These are phyloP conservation scores for Sclerotinia borealis DNA, from an alignment of 2,329 filamentous ascomycete genomes.

Conservation along the genomic window DNA sequence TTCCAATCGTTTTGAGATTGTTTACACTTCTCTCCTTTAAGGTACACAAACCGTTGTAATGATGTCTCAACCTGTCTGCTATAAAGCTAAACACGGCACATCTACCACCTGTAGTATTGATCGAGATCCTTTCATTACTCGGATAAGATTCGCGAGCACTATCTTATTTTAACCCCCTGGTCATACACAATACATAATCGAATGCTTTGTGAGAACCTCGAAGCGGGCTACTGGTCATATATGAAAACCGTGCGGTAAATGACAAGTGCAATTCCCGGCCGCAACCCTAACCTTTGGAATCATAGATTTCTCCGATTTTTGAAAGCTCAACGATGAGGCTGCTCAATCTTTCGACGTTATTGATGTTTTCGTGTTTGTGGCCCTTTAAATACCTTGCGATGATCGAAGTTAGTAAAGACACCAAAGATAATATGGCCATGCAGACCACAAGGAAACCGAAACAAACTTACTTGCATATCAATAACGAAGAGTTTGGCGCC, in stretches of 20 bases:
- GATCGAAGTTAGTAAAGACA: not conserved
- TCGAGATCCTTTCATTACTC: not conserved
- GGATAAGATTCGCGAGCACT: not conserved
- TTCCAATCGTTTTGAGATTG: too few species aligned
- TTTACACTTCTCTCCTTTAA: not conserved
- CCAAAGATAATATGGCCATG: not conserved
- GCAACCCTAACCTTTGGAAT: not conserved
- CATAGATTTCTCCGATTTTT: not conserved
- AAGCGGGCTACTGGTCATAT: not conserved
- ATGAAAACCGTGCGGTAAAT: not conserved
- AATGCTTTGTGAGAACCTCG: not conserved
- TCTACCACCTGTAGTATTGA: not conserved
- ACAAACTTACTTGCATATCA: not conserved
- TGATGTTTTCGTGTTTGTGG: not conserved
- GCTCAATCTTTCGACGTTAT: not conserved
- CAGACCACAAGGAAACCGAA: not conserved
- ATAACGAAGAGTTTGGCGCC: not conserved
- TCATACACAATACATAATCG: not conserved
- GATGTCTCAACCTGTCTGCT: not conserved
- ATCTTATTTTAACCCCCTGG: not conserved
- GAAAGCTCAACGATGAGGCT: not conserved
- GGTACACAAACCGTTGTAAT: not conserved
- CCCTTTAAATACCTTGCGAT: not conserved
- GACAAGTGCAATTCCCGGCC: conserved; percentile 2
- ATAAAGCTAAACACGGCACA: not conserved